Percentiles rank a stretch among this genome's conserved stretches.
Conservation (phyloP, 2,329 filamentous ascomycete species). For the Alternaria brassicicola region DNA sequence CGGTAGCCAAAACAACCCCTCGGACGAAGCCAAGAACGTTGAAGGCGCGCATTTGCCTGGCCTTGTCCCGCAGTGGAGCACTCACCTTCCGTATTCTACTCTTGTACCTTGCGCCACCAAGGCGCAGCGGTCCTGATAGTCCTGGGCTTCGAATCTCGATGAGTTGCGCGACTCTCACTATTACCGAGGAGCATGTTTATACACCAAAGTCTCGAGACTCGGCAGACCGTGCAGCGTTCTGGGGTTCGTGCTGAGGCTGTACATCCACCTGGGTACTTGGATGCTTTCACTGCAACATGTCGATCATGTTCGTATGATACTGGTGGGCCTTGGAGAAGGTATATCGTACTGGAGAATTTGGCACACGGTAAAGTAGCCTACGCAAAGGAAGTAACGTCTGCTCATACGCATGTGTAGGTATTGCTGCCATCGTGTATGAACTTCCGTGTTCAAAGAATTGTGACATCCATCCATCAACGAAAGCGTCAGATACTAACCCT, state of each 20-base stretch:
- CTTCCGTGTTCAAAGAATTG: neutral
- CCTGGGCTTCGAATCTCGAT: neutral
- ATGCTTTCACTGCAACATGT: neutral
- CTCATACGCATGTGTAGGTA: neutral
- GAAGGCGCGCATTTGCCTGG: conserved; percentile 12
- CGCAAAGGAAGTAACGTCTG: neutral
- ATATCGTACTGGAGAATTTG: neutral
- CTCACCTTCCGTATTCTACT: neutral
- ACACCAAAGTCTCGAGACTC: neutral
- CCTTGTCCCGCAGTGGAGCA: conserved; percentile 12
- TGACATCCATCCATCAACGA: neutral
- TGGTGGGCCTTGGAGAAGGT: neutral
- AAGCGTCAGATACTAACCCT: conserved; percentile 23
- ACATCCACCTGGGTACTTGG: neutral
- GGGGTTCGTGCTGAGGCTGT: neutral
- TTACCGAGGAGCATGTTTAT: neutral
- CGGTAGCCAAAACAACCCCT: too few relatives aligned
- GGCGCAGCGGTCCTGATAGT: neutral
- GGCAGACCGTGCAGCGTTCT: neutral
- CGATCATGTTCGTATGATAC: neutral
- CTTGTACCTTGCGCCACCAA: conserved; percentile 2
- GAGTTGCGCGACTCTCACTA: neutral
- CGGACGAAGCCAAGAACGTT: conserved; percentile 14
- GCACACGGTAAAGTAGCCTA: neutral
- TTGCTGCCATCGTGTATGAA: neutral